Evolutionary conservation across 805 yeast species (phyloP).

Genomic region (Kodamaea nitidulidarum): DNA sequence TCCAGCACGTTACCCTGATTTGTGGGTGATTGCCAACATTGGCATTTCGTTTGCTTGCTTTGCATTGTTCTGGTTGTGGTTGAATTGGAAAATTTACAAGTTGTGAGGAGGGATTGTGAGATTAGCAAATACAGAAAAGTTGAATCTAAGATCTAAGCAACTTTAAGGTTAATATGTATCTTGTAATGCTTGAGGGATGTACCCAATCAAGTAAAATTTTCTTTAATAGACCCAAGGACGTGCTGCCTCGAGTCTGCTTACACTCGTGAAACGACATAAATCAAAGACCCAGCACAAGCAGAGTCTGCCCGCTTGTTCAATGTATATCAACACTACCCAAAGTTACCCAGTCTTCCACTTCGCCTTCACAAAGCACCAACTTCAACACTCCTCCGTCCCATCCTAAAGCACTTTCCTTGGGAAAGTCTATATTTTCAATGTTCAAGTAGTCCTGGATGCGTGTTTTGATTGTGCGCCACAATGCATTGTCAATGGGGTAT

Average conservation of each 20-base stretch:
- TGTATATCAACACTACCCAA: slow-evolving; percentile 52
- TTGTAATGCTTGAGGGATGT: too few species aligned
- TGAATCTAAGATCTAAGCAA: not conserved
- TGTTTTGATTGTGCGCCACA: slow-evolving; percentile 57
- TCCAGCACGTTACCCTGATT: slow-evolving; percentile 67
- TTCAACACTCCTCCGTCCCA: slow-evolving; percentile 71
- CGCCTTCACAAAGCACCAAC: slow-evolving; percentile 68
- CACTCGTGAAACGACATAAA: too few species aligned
- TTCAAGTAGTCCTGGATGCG: slow-evolving; percentile 65
- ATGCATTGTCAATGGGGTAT: slow-evolving; percentile 64
- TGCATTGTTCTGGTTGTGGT: slow-evolving; percentile 77
- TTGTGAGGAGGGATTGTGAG: not conserved
- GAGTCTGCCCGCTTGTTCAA: slow-evolving; percentile 7
- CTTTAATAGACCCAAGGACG: too few species aligned
- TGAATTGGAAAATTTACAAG: slow-evolving; percentile 31
- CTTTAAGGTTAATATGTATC: not conserved
- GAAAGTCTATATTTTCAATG: slow-evolving; percentile 39
- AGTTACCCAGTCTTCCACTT: slow-evolving; percentile 62
- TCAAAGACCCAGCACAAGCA: too few species aligned
- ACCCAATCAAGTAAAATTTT: too few species aligned
- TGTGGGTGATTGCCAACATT: slow-evolving; percentile 79
- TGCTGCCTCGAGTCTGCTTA: too few species aligned
- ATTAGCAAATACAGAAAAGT: not conserved
- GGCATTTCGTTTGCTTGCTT: slow-evolving; percentile 74
- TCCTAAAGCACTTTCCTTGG: slow-evolving; percentile 36